phyloP scores from a whole-genome alignment of 148 eudicot species.

The Bassia scoparia region DNA sequence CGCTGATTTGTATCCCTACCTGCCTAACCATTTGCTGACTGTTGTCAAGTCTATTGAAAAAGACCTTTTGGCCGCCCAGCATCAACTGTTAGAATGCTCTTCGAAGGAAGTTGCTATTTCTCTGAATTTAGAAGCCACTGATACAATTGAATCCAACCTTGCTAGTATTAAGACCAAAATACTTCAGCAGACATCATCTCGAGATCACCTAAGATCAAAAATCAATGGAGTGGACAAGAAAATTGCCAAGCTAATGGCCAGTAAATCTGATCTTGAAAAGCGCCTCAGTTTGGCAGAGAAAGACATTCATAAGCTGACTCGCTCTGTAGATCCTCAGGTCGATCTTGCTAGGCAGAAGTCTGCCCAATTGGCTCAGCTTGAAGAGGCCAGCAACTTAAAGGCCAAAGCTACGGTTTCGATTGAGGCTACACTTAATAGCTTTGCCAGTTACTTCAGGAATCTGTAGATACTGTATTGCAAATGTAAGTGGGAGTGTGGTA shows the following conservation, averaged over 20 bases:
- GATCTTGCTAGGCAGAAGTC: not conserved
- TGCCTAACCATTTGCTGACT: not conserved
- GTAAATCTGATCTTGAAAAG: not conserved
- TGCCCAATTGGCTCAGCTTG: not conserved
- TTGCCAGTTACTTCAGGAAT: not conserved
- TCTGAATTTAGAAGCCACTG: not conserved
- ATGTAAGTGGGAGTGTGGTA: not conserved
- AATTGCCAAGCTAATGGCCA: not conserved
- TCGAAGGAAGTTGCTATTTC: not conserved
- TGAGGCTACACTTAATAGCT: constrained; percentile 1
- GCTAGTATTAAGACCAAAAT: not conserved
- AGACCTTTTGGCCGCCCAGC: not conserved
- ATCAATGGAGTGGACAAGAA: not conserved
- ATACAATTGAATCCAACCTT: not conserved
- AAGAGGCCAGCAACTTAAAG: not conserved
- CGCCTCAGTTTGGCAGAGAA: not conserved
- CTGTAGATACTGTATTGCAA: not conserved
- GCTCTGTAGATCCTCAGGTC: not conserved
- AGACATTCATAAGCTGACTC: not conserved
- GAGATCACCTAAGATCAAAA: not conserved
- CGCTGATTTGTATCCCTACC: not conserved
- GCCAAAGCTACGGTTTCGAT: not conserved
- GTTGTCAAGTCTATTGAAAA: not conserved
- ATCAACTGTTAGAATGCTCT: not conserved
- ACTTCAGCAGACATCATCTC: not conserved